Conservation (phyloP, 2,329 filamentous ascomycete genomes). For the Fusarium redolens region DNA sequence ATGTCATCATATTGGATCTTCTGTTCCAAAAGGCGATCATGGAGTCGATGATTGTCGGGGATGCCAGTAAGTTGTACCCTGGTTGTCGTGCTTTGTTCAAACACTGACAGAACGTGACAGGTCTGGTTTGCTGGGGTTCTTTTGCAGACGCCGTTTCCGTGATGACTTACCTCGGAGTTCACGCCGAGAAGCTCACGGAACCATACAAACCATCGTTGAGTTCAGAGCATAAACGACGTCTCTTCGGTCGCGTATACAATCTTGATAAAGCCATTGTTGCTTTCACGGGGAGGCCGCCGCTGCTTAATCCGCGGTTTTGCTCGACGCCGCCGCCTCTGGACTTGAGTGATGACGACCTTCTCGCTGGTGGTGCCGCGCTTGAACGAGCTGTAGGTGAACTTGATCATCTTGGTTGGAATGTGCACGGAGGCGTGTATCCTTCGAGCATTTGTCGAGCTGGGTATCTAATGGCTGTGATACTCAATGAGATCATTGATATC, state of each 20-base stretch:
- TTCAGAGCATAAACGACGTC: not conserved
- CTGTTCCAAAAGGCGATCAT: not conserved
- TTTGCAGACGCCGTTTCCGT: not conserved
- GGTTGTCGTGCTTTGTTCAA: accelerated
- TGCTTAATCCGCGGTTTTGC: not conserved
- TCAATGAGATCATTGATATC: not conserved
- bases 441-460: not conserved
- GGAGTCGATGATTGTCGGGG: not conserved
- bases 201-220: not conserved
- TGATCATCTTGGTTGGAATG: not conserved
- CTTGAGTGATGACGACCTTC: constrained; percentile 7
- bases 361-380: not conserved
- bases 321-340: not conserved
- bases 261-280: constrained; percentile 2
- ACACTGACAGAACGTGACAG: not conserved
- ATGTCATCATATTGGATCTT: constrained; percentile 8
- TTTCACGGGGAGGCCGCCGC: constrained; percentile 2
- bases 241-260: not conserved
- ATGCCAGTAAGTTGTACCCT: not conserved
- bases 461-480: not conserved
- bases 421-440: not conserved
- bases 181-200: not conserved
- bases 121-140: not conserved
- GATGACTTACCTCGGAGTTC: constrained; percentile 11
- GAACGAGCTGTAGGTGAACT: not conserved